These are phyloP conservation scores for Daldinia childiae DNA, from an alignment of 495 filamentous ascomycete species.

Conservation along the genomic window DNA sequence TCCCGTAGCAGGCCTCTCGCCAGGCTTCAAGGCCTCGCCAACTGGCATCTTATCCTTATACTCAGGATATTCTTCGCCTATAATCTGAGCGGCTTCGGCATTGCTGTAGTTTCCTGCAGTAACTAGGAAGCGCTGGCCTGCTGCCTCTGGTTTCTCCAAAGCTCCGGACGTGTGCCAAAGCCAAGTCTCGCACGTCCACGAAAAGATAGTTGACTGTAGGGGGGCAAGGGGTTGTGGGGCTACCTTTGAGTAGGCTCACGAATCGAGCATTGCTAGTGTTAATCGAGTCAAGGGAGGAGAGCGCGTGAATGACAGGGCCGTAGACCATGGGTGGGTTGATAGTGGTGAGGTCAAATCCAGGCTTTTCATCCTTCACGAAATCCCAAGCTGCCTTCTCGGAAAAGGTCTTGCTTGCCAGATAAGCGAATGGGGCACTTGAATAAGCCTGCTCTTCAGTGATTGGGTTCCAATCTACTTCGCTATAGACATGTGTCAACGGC, in stretches of 20 bases:
- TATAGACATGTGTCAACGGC: not conserved
- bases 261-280: not conserved
- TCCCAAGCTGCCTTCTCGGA: constrained; percentile 2
- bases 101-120: constrained; percentile 1
- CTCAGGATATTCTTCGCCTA: not conserved
- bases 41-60: not conserved
- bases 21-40: not conserved
- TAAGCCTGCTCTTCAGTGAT: not conserved
- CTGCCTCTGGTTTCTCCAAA: constrained; percentile 1
- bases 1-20: not conserved
- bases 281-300: not conserved
- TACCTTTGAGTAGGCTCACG: not conserved
- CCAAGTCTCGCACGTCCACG: not conserved
- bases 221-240: not conserved
- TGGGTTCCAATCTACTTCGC: constrained; percentile 1
- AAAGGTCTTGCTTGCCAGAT: not conserved
- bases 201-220: constrained; percentile 1
- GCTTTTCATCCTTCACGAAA: not conserved
- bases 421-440: not conserved
- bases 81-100: not conserved
- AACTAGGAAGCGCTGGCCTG: not conserved
- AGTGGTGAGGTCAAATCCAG: not conserved
- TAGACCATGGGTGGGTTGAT: constrained; percentile 4
- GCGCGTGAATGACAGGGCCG: not conserved
- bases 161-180: not conserved